Base-by-base conservation (phyloP, 2,329 filamentous ascomycete species). In the Ophiocordyceps australis region DNA sequence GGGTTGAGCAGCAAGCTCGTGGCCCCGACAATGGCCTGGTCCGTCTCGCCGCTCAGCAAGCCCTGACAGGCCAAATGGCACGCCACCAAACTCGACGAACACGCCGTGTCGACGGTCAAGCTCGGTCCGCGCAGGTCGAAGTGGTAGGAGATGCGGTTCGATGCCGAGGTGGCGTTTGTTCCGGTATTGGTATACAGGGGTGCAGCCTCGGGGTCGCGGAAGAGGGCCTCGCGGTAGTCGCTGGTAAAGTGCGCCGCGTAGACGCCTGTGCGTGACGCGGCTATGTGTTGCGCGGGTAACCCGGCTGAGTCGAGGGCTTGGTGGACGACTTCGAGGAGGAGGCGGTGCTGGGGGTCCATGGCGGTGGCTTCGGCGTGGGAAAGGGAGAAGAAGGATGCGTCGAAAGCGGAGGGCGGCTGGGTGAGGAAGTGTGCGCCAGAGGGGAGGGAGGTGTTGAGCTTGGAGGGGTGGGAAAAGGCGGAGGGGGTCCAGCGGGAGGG, bases 31-130 rank as follows among this genome's bases (percentile, higher is more conserved):
- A 57, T 41, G 14, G 43, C 43, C 38, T 47, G 17, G 55, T 18
- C 15, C 9, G 25, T 20, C 20, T 26, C 49, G 3, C 54, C 49
- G 5, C 17, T 10, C 11, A 34, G 26, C 7, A 39, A 20, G 5
- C 16, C 17, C 21, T 35, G 12, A 18, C 35, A 23, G 52, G 61
- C 24, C 12, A 55, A 43, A 30, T 65, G 55, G 0, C 65, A 38
- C 0, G 57, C 57, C 1, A 57, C 47, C 2, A 64, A 38, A 24
- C 50, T 55, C n/a, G 52, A 50, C 0, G 58, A 62, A 31, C 62
- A 66, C 1, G 55, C 62, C 0, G 62, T 65, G 29, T 65, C 58
- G 3, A 65, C 43, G 2, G 58, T 59, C 37, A 62, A 43, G 9
- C 52, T 57, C 0, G 59, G 54, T 0, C 60, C 59, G 5, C 36